Percentiles rank a stretch among this genome's conserved stretches.
Conservation (phyloP, 2,329 filamentous ascomycete genomes). For the Exserohilum turcica region DNA sequence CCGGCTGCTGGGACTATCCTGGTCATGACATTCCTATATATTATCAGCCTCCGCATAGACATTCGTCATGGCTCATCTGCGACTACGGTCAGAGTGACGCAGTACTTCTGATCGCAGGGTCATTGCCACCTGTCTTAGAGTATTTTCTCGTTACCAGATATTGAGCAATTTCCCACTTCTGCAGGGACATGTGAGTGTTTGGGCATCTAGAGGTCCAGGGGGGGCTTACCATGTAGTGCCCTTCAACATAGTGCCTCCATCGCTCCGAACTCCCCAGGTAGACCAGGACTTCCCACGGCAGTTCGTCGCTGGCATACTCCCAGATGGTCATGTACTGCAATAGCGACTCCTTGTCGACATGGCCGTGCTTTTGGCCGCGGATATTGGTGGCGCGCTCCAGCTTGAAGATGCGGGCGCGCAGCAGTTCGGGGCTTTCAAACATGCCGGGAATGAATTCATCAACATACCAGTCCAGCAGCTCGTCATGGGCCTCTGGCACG, state of each 20-base stretch:
- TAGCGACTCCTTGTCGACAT: slow-evolving; percentile 4
- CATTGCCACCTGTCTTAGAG: slow-evolving; percentile 10
- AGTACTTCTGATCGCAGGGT: slow-evolving; percentile 6
- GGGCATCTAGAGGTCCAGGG: background rate
- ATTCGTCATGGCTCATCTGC: background rate
- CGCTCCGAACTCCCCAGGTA: slow-evolving; percentile 19
- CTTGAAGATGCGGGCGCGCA: slow-evolving; percentile 20
- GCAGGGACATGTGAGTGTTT: background rate
- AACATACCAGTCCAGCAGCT: slow-evolving; percentile 19
- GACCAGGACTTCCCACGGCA: slow-evolving; percentile 25
- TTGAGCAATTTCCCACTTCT: slow-evolving; percentile 20
- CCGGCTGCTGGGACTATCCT: background rate
- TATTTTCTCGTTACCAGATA: slow-evolving; percentile 19
- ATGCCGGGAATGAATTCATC: slow-evolving; percentile 19
- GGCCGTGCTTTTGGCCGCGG: slow-evolving; percentile 5
- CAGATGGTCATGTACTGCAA: slow-evolving; percentile 25
- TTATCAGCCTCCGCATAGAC: slow-evolving; percentile 6
- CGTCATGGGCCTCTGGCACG: slow-evolving; percentile 8
- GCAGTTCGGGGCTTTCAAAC: slow-evolving; percentile 20
- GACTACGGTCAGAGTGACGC: slow-evolving; percentile 8
- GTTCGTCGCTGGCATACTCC: slow-evolving; percentile 21
- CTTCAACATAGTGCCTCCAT: slow-evolving; percentile 22
- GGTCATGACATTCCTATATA: slow-evolving; percentile 3
- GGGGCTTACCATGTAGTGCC: slow-evolving; percentile 10
- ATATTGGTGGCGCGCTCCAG: slow-evolving; percentile 15